Percentiles rank a stretch among this genome's conserved stretches.
Evolutionary conservation across 768 basidiomycete species (phyloP).

Genomic region (Lactarius sp.): DNA sequence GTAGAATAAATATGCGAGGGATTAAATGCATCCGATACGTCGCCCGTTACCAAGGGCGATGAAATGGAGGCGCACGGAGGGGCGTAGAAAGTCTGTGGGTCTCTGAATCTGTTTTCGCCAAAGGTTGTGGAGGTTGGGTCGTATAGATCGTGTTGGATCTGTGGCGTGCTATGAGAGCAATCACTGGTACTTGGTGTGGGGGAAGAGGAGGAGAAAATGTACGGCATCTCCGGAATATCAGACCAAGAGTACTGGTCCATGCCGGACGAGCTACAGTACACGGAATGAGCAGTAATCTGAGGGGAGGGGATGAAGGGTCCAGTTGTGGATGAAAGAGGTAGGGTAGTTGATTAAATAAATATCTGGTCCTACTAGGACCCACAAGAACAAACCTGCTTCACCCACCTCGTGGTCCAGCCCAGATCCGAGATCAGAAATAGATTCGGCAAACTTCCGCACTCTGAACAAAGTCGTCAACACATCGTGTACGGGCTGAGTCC

Average conservation of each 20-base stretch:
- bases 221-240: neutral
- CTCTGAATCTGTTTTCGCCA: neutral
- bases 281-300: neutral
- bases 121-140: neutral
- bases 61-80: neutral
- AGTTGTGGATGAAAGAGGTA: slow-evolving; percentile 15
- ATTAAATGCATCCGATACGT: slow-evolving; percentile 2
- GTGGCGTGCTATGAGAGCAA: neutral
- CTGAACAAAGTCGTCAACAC: slow-evolving; percentile 20
- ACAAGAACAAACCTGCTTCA: slow-evolving; percentile 15
- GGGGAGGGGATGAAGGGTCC: neutral
- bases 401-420: slow-evolving; percentile 12
- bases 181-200: neutral
- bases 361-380: slow-evolving; percentile 12
- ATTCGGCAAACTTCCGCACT: slow-evolving; percentile 12
- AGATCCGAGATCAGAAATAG: slow-evolving; percentile 18
- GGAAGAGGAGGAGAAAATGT: neutral
- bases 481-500: neutral
- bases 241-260: slow-evolving; percentile 8
- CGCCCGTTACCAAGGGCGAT: neutral
- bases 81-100: neutral
- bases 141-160: neutral
- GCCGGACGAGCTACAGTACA: neutral
- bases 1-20: slow-evolving; percentile 7
- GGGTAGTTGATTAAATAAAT: slow-evolving; percentile 14